A percentile compares a stretch with the other conserved stretches of the same genome.
These are phyloP conservation scores for Alternaria sp. DNA, from an alignment of 2,329 filamentous ascomycete genomes.

Conservation along the genomic window DNA sequence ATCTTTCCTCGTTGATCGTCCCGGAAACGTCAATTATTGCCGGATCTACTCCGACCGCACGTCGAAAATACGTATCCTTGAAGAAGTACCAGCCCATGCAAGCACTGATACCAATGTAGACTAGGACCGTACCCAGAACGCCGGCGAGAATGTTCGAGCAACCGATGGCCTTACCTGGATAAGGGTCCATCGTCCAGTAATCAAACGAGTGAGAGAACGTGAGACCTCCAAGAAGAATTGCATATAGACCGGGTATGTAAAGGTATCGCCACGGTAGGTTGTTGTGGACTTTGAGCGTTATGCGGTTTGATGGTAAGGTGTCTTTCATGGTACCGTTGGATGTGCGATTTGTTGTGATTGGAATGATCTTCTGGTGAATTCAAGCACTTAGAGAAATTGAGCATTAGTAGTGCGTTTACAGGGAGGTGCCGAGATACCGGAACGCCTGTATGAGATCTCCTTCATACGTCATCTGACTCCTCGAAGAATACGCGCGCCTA, in stretches of 20 bases:
- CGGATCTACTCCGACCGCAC: background rate
- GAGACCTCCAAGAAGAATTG: background rate
- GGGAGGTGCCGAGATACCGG: background rate
- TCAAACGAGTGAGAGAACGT: background rate
- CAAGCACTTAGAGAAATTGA: background rate
- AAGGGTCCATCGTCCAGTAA: background rate
- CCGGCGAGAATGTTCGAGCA: background rate
- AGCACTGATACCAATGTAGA: background rate
- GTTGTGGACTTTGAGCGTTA: background rate
- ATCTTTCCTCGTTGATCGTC: background rate
- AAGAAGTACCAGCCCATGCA: background rate
- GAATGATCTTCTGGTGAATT: background rate
- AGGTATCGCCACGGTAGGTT: background rate
- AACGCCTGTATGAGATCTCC: background rate
- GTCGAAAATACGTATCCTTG: background rate
- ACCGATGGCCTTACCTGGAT: background rate
- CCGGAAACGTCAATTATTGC: background rate
- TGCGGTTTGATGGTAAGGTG: background rate
- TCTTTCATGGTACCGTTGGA: background rate
- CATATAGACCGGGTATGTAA: background rate
- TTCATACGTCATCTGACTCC: background rate
- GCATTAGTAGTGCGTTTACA: background rate
- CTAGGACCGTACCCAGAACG: background rate
- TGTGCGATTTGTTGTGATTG: background rate
- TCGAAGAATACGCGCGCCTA: background rate